phyloP scores from a whole-genome alignment of 306 rosid species.

The Dalbergia cochinchinensis region DNA sequence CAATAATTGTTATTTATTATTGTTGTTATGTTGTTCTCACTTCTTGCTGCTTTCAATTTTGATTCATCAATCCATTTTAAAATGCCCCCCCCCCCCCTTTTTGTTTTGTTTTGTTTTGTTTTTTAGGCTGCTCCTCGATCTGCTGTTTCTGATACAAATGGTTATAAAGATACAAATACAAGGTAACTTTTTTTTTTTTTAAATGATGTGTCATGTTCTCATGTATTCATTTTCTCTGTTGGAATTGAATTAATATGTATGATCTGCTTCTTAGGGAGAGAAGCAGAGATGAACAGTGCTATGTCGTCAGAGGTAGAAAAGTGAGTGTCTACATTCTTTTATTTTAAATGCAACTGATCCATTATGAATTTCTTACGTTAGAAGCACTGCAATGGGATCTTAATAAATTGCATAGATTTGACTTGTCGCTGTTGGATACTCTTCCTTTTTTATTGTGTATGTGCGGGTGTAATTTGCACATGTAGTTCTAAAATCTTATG shows the following conservation, averaged over 20 bases:
- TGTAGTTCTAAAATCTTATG: neutral
- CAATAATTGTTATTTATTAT: no score
- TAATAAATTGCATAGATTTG: neutral
- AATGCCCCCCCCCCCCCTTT: neutral
- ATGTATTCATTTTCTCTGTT: neutral
- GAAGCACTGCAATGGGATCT: neutral
- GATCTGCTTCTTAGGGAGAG: constrained; percentile 56
- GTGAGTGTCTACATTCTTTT: constrained; percentile 44
- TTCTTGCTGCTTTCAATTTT: no score
- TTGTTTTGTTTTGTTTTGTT: neutral
- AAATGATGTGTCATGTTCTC: neutral
- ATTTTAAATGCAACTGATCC: neutral
- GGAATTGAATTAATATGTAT: neutral
- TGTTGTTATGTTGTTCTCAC: no score
- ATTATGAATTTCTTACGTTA: neutral
- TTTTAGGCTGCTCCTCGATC: constrained; percentile 62
- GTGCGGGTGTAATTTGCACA: neutral
- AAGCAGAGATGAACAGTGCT: constrained; percentile 56
- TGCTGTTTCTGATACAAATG: constrained; percentile 57
- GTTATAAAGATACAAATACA: constrained; percentile 60
- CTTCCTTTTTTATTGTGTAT: neutral
- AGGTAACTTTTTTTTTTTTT: constrained; percentile 50
- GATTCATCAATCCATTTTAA: neutral
- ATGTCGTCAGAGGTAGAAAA: constrained; percentile 61
- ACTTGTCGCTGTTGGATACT: neutral